These are phyloP conservation scores for Alternaria longipes DNA, from an alignment of 2,329 filamentous ascomycete species.

Conservation along the genomic window DNA sequence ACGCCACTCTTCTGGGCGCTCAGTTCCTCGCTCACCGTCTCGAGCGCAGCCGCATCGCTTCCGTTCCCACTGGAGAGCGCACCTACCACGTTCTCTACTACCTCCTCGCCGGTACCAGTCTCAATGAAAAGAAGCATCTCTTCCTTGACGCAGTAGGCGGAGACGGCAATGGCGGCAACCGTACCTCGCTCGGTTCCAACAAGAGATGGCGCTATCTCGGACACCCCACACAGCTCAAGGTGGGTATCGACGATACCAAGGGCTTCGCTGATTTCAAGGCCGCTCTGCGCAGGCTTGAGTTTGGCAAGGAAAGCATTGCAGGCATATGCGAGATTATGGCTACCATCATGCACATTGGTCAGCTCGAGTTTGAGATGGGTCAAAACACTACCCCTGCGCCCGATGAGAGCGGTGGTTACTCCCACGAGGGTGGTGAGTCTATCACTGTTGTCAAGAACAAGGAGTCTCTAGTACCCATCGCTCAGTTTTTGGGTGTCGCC, in stretches of 20 bases:
- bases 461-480: slow-evolving; percentile 83
- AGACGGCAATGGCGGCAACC: slow-evolving; percentile 62
- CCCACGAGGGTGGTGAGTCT: slow-evolving; percentile 88
- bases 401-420: slow-evolving; percentile 95
- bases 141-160: slow-evolving; percentile 63
- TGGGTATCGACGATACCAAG: slow-evolving; percentile 94
- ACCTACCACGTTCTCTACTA: slow-evolving; percentile 98
- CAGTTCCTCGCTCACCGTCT: slow-evolving; percentile 94
- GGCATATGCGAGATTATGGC: slow-evolving; percentile 96
- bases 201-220: slow-evolving; percentile 97
- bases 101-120: slow-evolving; percentile 88
- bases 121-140: slow-evolving; percentile 88
- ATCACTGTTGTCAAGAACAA: slow-evolving; percentile 92
- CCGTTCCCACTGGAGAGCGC: slow-evolving; percentile 92
- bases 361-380: slow-evolving; percentile 89
- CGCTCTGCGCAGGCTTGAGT: slow-evolving; percentile 91
- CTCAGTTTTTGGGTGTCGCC: slow-evolving; percentile 91
- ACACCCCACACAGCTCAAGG: slow-evolving; percentile 94
- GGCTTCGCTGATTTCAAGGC: slow-evolving; percentile 99
- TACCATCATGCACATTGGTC: slow-evolving; percentile 94
- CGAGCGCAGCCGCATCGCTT: slow-evolving; percentile 88
- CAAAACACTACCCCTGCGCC: slow-evolving; percentile 79
- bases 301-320: slow-evolving; percentile 90
- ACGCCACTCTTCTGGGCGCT: slow-evolving; percentile 88
- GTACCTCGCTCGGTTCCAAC: slow-evolving; percentile 66